Evolutionary conservation across 2,329 filamentous ascomycete genomes (phyloP).

Genomic region (Aspergillus neoniger): DNA sequence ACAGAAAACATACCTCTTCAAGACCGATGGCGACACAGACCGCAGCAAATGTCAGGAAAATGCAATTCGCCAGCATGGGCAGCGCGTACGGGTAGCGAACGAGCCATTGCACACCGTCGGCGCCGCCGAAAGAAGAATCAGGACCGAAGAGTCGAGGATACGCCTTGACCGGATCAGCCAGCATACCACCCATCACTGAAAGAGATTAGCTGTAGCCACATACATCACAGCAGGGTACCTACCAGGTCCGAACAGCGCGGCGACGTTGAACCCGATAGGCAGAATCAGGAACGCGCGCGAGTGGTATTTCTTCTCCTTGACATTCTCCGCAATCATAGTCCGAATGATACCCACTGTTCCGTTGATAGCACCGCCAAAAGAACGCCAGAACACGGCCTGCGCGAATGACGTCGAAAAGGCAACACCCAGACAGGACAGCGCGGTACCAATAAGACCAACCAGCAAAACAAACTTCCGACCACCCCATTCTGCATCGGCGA

Average conservation of each 20-base stretch:
- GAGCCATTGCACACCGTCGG: slow-evolving; percentile 62
- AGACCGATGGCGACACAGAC: slow-evolving; percentile 62
- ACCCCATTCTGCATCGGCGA: slow-evolving; percentile 62
- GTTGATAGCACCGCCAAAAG: slow-evolving; percentile 67
- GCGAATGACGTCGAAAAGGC: slow-evolving; percentile 67
- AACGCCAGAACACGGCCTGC: slow-evolving; percentile 65
- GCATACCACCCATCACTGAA: slow-evolving; percentile 62
- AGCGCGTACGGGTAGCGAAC: slow-evolving; percentile 66
- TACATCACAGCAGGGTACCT: slow-evolving; percentile 40
- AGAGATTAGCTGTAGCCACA: slow-evolving; percentile 24
- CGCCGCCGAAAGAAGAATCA: slow-evolving; percentile 58
- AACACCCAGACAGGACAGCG: slow-evolving; percentile 66
- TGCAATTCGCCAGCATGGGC: slow-evolving; percentile 66
- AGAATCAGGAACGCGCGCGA: slow-evolving; percentile 59
- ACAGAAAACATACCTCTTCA: slow-evolving; percentile 54
- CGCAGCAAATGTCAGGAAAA: slow-evolving; percentile 59
- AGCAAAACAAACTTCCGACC: slow-evolving; percentile 78
- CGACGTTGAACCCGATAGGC: slow-evolving; percentile 68
- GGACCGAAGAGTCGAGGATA: slow-evolving; percentile 65
- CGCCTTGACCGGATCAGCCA: slow-evolving; percentile 66
- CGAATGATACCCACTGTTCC: slow-evolving; percentile 73
- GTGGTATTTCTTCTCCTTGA: slow-evolving; percentile 66
- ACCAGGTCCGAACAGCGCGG: slow-evolving; percentile 55
- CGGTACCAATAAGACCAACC: slow-evolving; percentile 71
- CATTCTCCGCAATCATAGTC: slow-evolving; percentile 71